Percentiles rank a stretch among this genome's conserved stretches.
Conservation (phyloP, 805 yeast species). For the Metschnikowia shivogae region DNA sequence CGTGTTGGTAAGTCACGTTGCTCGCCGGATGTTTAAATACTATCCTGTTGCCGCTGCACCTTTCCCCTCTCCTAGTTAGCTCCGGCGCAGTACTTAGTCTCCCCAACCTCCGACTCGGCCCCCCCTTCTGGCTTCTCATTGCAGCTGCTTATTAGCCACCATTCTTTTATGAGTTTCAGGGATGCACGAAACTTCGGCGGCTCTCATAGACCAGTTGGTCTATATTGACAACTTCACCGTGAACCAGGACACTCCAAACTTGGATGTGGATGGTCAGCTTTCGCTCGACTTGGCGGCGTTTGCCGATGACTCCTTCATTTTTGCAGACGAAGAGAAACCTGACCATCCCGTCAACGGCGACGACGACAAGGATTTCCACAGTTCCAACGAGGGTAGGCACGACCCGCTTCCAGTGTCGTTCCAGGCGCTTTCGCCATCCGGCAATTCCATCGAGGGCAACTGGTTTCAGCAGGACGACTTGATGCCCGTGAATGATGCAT, state of each 20-base stretch:
- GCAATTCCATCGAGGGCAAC: neutral
- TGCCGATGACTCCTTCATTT: conserved; percentile 76
- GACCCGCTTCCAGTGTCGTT: neutral
- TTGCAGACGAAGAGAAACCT: conserved; percentile 79
- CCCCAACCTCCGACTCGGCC: no score
- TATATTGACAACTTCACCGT: conserved; percentile 71
- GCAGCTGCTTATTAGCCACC: neutral
- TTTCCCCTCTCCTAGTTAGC: neutral
- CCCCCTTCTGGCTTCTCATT: neutral
- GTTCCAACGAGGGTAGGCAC: neutral
- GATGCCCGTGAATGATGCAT: neutral
- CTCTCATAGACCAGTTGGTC: conserved; percentile 70
- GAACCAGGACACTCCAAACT: conserved; percentile 36
- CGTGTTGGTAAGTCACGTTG: neutral
- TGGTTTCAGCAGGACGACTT: neutral
- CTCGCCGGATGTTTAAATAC: conserved; percentile 3
- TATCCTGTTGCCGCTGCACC: neutral
- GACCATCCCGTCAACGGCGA: conserved; percentile 23
- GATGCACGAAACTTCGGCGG: conserved; percentile 30
- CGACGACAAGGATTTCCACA: conserved; percentile 6
- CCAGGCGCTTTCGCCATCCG: neutral
- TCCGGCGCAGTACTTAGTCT: neutral
- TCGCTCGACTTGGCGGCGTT: conserved; percentile 68
- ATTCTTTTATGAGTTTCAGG: neutral
- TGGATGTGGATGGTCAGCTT: conserved; percentile 38